Base-by-base conservation (phyloP, 148 eudicot species). In the Fallopia convolvulus region DNA sequence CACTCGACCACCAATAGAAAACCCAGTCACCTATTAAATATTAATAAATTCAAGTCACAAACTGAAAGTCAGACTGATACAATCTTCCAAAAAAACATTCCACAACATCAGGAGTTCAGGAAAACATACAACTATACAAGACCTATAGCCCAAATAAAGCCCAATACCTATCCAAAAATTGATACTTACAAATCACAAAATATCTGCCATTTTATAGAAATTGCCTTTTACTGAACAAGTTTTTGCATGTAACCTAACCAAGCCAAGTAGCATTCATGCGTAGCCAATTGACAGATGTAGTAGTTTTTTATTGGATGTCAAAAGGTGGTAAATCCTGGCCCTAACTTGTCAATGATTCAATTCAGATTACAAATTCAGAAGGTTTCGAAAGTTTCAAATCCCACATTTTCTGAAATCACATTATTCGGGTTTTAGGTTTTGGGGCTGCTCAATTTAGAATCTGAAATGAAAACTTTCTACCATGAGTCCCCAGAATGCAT, bases 1-100 rank as follows among this genome's bases (percentile, higher is more conserved):
- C 14, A 96, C 92, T 80, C 93, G 97, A 56, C 99, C 99, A 60
- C 99, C 99, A 83, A 91, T 90, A 42, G 99, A 91, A 83, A 96
- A 96, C 75, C 99, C 99, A 82, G 99, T 96, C 74, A 96, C 99
- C 99, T 96, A 79, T 80, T 77, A 41, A 79, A 98, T 96, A 79
- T 80, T 77, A 41, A 79, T 55, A 13, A 68, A 23, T 68, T 17
- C 58, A 17, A 76, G 36, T 40, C 42, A 72, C 21, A 79, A 21
- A 50, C 53, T 60, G 30, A 5, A 21, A 48, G 21, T 75, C 55
- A 80, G 70, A 61, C 40, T 41, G 20, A 6, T 63, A 71, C 58
- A 39, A 41, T 39, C 74, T 40, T 12, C 39, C 36, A 76, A 56
- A 60, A 20, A 52, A 70, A 18, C 32, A 39, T 52, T 68, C 53